Evolutionary conservation across 2,329 filamentous ascomycete genomes (phyloP).

Genomic region (Westerdykella aurantiaca): DNA sequence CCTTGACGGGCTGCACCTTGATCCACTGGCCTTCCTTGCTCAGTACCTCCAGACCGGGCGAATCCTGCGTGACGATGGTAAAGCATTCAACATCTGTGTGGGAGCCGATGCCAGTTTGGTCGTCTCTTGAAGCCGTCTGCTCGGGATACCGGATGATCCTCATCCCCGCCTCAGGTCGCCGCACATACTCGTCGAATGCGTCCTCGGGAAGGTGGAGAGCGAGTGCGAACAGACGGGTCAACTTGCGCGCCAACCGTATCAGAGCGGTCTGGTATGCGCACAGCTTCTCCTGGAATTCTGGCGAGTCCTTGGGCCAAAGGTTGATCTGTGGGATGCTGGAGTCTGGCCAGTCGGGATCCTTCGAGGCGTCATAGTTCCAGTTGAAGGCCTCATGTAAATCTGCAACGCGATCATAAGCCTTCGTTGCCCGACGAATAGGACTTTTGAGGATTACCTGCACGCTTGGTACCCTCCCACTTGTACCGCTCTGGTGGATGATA

Average conservation of each 20-base stretch:
- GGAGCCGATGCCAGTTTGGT: conserved; percentile 6
- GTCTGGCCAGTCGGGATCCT: conserved; percentile 9
- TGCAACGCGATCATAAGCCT: too few relatives aligned
- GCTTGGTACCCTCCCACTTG: conserved; percentile 46
- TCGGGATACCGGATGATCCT: conserved; percentile 2
- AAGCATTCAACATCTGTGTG: conserved; percentile 12
- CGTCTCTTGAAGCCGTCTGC: conserved; percentile 1
- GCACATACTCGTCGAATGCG: conserved; percentile 31
- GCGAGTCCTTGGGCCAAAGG: conserved; percentile 27
- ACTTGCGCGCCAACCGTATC: conserved; percentile 33
- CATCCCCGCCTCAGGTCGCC: conserved; percentile 1
- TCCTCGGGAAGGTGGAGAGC: conserved; percentile 39
- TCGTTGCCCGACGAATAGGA: conserved; percentile 32
- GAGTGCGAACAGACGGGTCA: conserved; percentile 40
- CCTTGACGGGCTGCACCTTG: conserved; percentile 25
- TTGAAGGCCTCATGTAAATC: conserved; percentile 23
- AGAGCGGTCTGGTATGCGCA: conserved; percentile 34
- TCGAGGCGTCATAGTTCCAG: conserved; percentile 11
- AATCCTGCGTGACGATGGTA: conserved; percentile 9
- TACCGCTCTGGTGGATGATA: too few relatives aligned
- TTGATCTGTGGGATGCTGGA: conserved; percentile 4
- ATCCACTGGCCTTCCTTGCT: conserved; percentile 33
- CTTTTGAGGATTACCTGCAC: conserved; percentile 39
- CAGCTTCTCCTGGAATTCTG: conserved; percentile 36
- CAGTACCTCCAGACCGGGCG: conserved; percentile 28